A percentile compares a stretch with the other conserved stretches of the same genome.
phyloP scores from a whole-genome alignment of 192 early-diverging fungal species.

The Backusella mclennaniae region DNA sequence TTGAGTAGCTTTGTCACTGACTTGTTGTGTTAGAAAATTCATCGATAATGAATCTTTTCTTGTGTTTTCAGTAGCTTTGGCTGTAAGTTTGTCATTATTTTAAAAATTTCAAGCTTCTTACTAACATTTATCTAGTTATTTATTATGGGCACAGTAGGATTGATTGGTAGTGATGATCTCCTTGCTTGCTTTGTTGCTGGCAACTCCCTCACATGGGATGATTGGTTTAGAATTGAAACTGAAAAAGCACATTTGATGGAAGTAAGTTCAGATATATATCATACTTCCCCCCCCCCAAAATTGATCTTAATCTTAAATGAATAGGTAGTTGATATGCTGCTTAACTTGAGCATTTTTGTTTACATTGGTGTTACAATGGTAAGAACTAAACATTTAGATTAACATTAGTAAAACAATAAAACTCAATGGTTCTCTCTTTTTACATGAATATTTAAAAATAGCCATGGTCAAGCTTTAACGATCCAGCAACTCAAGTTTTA shows the following conservation, averaged over 20 bases:
- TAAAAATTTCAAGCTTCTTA: neutral
- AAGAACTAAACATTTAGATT: neutral
- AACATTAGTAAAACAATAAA: neutral
- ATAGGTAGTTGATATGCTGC: constrained; percentile 64
- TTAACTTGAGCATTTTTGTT: constrained; percentile 87
- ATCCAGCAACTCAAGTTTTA: constrained; percentile 45
- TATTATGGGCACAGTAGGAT: constrained; percentile 67
- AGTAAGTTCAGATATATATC: constrained; percentile 24
- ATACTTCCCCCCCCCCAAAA: neutral
- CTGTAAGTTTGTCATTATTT: constrained; percentile 36
- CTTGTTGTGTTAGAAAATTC: constrained; percentile 45
- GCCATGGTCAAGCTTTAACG: constrained; percentile 69
- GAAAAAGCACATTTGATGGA: constrained; percentile 79
- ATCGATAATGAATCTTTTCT: constrained; percentile 90
- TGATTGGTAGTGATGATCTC: constrained; percentile 74
- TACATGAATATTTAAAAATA: neutral
- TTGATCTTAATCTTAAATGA: neutral
- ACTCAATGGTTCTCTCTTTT: neutral
- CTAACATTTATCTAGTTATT: constrained; percentile 32
- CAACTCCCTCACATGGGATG: constrained; percentile 85
- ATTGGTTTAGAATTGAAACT: constrained; percentile 83
- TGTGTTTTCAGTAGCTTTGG: constrained; percentile 76
- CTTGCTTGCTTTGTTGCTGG: constrained; percentile 80
- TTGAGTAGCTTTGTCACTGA: neutral
- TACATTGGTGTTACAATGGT: constrained; percentile 77